These are phyloP conservation scores for Vaccinium myrtillus DNA, from an alignment of 148 eudicot species.

Conservation along the genomic window DNA sequence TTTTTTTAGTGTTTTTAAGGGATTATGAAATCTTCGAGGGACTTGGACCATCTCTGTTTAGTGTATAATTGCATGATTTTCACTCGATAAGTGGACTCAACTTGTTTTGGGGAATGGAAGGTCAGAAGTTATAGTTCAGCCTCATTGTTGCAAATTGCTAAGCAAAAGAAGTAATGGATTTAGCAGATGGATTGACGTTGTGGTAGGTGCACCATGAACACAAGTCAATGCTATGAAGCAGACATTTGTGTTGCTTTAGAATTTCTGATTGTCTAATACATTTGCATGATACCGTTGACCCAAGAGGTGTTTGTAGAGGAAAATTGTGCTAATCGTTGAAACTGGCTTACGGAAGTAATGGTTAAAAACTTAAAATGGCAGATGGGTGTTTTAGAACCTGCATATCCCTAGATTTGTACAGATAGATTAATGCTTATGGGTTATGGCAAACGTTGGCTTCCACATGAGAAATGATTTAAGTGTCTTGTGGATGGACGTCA, in stretches of 20 bases:
- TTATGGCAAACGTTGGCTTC: background rate
- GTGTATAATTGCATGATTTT: background rate
- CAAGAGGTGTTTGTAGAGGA: background rate
- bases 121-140: background rate
- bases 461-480: background rate
- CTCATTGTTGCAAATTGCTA: background rate
- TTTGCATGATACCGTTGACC: background rate
- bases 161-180: background rate
- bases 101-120: background rate
- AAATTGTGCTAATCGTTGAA: background rate
- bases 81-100: background rate
- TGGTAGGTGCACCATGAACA: background rate
- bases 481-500: background rate
- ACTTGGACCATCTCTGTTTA: too few species aligned
- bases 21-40: background rate
- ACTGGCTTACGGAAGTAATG: background rate
- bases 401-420: background rate
- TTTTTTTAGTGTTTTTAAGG: too few species aligned
- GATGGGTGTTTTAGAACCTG: background rate
- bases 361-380: background rate
- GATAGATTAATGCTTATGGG: background rate
- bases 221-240: too few species aligned
- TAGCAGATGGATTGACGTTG: background rate
- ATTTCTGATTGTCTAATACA: background rate
- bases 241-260: background rate